These are phyloP conservation scores for Aspergillus pseudonomiae DNA, from an alignment of 2,329 filamentous ascomycete genomes.

Conservation along the genomic window DNA sequence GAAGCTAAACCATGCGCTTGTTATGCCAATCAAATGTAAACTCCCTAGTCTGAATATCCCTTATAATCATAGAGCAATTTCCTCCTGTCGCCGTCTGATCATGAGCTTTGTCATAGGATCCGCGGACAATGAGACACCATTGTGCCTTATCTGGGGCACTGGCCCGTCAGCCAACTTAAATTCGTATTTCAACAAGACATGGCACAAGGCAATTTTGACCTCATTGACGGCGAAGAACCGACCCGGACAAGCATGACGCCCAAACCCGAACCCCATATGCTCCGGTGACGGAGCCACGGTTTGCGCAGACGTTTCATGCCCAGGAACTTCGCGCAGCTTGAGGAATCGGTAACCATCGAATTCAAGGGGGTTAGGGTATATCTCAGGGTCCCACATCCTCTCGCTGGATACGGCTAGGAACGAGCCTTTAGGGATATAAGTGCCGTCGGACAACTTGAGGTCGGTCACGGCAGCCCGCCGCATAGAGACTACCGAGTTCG, in stretches of 20 bases:
- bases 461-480: slow-evolving; percentile 2
- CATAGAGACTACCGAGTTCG: slow-evolving; percentile 6
- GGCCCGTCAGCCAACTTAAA: background rate
- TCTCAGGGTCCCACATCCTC: slow-evolving; percentile 9
- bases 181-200: slow-evolving; percentile 11
- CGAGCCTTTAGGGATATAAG: slow-evolving; percentile 9
- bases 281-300: slow-evolving; percentile 20
- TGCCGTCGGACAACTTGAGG: slow-evolving; percentile 15
- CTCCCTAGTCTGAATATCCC: background rate
- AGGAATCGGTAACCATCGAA: slow-evolving; percentile 21
- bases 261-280: slow-evolving; percentile 33
- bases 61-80: background rate
- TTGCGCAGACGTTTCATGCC: slow-evolving; percentile 13
- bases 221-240: slow-evolving; percentile 10
- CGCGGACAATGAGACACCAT: background rate
- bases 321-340: slow-evolving; percentile 8
- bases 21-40: rapidly evolving
- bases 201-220: slow-evolving; percentile 3
- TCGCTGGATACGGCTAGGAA: slow-evolving; percentile 6
- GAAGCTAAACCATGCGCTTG: background rate
- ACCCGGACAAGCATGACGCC: slow-evolving; percentile 22
- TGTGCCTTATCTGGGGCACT: background rate
- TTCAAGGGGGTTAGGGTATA: slow-evolving; percentile 5
- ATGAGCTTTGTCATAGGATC: background rate
- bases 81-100: slow-evolving; percentile 1